Conservation (phyloP, 306 rosid species). For the Acacia confusa region DNA sequence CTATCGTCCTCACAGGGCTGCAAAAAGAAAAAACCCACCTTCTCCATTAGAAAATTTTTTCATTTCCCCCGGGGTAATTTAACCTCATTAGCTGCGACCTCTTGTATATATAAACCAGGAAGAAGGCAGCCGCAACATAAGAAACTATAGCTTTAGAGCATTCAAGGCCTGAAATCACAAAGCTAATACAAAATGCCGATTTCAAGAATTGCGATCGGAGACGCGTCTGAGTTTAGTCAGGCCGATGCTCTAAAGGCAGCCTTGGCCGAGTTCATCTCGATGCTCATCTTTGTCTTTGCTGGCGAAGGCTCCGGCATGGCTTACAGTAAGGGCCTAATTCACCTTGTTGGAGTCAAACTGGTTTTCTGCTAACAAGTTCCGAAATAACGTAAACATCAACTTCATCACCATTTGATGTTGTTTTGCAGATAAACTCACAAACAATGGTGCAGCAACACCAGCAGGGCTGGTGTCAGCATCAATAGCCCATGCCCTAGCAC, state of each 20-base stretch:
- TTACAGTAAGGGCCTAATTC: slow-evolving; percentile 45
- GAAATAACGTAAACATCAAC: not conserved
- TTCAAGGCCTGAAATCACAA: not conserved
- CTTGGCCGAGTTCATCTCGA: slow-evolving; percentile 70
- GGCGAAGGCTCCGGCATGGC: slow-evolving; percentile 75
- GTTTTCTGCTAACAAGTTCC: not conserved
- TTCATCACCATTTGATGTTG: not conserved
- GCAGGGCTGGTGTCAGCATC: slow-evolving; percentile 64
- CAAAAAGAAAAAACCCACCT: not conserved
- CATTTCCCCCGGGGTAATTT: not conserved
- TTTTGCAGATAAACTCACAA: slow-evolving; percentile 52
- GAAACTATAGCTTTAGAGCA: not conserved
- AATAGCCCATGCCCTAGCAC: slow-evolving; percentile 64
- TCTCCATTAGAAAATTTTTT: not conserved
- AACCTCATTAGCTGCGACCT: not conserved
- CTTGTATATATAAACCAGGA: slow-evolving; percentile 31
- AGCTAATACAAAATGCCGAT: slow-evolving; percentile 46
- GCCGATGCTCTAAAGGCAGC: slow-evolving; percentile 56
- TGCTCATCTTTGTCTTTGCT: slow-evolving; percentile 72
- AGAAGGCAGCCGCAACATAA: not conserved
- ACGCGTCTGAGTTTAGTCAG: slow-evolving; percentile 43
- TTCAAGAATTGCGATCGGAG: slow-evolving; percentile 55
- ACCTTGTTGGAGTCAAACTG: not conserved
- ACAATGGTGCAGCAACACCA: slow-evolving; percentile 54
- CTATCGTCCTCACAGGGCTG: not conserved